Base-by-base conservation (phyloP, 306 rosid genomes). In the Cucumis cinereus region DNA sequence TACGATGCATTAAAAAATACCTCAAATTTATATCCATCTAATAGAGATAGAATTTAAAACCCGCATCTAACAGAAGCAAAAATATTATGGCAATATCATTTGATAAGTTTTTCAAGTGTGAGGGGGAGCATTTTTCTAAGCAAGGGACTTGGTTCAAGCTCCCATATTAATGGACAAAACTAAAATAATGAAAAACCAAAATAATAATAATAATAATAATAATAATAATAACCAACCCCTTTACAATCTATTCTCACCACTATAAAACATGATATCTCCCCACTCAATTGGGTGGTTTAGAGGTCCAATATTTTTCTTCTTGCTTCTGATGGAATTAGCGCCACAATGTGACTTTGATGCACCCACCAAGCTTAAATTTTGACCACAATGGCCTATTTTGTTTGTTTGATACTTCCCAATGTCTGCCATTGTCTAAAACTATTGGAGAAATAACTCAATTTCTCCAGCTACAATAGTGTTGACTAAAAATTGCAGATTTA, bases 281-380 rank as follows among this genome's bases (percentile, higher is more conserved):
- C 77, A 56, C 77, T 74, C 77, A 35, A 12, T 54, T 74, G 77
- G 20, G 66, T 74, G 77, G 77, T 54, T 52, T 52, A 28, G 19
- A 28, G 16, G 20, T 73, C 60, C 77, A 52, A 16, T 12, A 3
- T 63, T 52, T 49, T 55, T 54, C 77, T 53, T 62, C 77, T 33
- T 30, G 33, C 35, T 36, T 30, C 63, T 74, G 16, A 47, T 74
- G 49, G 35, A 36, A 15, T 73, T 52, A 54, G 55, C 20, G 55
- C n/a, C 50, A 53, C 45, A 33, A 73, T 73, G 77, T 4, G 77
- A 56, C 63, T 35, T 17, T 53, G 50, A 73, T 73, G 62, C 77
- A 33, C 60, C 60, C 60, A 73, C 60, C 63, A 73, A 17, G 28
- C 35, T 73, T 16, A n/a, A 33, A 28, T 73, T 73, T 73, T 64